Base-by-base conservation (phyloP, 305 asterid genomes). In the Euphrasia arctica region DNA sequence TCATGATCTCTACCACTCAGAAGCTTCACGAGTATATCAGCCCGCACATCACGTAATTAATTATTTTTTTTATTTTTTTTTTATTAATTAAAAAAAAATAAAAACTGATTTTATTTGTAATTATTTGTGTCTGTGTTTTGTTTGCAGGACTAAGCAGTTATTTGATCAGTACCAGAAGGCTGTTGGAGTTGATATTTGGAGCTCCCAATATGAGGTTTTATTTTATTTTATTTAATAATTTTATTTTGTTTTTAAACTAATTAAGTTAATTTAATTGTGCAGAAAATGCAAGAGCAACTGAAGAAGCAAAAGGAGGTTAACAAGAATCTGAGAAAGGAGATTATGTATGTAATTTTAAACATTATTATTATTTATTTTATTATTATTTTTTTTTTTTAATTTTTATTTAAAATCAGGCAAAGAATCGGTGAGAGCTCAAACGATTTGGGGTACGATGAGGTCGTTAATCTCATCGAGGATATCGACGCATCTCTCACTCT, bases 21-120 rank as follows among this genome's bases (percentile, higher is more conserved):
- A 92, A 92, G 83, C 95, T 92, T 75, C 98, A 92, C 63, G 97
- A 92, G 32, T 92, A 80, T 62, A 92, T 87, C 74, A 92, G 95
- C 70, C 96, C 98, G 15, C 15, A 80, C 0, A 72, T 59, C 62
- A 70, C 90, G 97, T 89, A 71, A 0, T 4, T n/a, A 3, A 9
- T 49, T 27, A 9, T 41, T 13, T 13, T 27, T 49, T 66, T 1
- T 18, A 0, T 18, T 18, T 18, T 66, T 1, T 18, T 18, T 18
- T 18, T 18, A 18, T 34, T 18, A 32, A 32, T 12, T 29, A 27
- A 15, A 25, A 1, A 28, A 0, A 1, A 48, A 5, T 49, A 9
- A 12, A n/a, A 49, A 13, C 3, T 52, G 48, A 32, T 22, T 25
- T 28, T 1, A 13, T 39, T 4, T 31, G 4, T 14, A 22, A 1